A percentile compares a stretch with the other conserved stretches of the same genome.
Conservation (phyloP, 2,329 filamentous ascomycete genomes). For the Aureobasidium melanogenum region DNA sequence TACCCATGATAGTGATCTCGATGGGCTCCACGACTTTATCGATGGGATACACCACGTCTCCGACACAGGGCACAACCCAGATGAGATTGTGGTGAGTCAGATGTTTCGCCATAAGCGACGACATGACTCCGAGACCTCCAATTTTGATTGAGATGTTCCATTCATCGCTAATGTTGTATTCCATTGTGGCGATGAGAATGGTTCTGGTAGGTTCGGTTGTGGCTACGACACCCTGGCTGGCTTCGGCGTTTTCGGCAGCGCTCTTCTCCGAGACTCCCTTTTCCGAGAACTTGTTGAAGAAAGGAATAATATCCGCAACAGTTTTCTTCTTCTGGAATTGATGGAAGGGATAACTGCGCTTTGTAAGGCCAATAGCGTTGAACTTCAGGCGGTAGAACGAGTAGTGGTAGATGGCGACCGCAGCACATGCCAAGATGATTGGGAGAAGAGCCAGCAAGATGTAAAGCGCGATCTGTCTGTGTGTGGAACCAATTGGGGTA, state of each 20-base stretch:
- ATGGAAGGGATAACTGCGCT: neutral
- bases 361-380: slow-evolving; percentile 46
- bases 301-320: neutral
- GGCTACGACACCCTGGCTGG: neutral
- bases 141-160: slow-evolving; percentile 65
- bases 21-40: slow-evolving; percentile 53
- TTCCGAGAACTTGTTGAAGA: neutral
- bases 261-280: neutral
- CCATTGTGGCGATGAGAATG: slow-evolving; percentile 60
- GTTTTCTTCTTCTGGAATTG: neutral
- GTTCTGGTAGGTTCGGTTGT: slow-evolving; percentile 31
- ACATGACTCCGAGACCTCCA: slow-evolving; percentile 61
- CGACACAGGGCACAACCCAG: slow-evolving; percentile 46
- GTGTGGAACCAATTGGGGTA: slow-evolving; percentile 45
- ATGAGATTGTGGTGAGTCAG: slow-evolving; percentile 56
- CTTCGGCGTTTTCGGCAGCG: neutral
- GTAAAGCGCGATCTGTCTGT: slow-evolving; percentile 46
- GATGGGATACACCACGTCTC: slow-evolving; percentile 54
- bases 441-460: slow-evolving; percentile 47
- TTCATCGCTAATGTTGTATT: slow-evolving; percentile 63
- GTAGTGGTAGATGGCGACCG: slow-evolving; percentile 49
- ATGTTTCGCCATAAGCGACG: slow-evolving; percentile 59
- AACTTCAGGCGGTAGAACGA: slow-evolving; percentile 57
- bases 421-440: slow-evolving; percentile 39
- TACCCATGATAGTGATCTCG: slow-evolving; percentile 52